Conservation (phyloP, 1,284 basidiomycete genomes). For the Apiotrichum mycotoxinovorans region DNA sequence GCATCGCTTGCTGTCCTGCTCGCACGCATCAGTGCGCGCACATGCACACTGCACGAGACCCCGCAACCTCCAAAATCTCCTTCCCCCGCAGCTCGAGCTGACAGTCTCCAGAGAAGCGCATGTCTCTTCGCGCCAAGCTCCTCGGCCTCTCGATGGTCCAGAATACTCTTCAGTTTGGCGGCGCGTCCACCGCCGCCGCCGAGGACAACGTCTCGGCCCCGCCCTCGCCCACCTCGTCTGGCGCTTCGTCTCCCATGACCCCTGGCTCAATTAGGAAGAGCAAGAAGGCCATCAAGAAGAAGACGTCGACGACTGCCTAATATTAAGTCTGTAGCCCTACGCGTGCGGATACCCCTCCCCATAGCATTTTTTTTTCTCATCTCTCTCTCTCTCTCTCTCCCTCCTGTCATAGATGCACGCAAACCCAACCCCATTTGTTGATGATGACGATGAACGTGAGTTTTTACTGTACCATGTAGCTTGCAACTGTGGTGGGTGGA, state of each 20-base stretch:
- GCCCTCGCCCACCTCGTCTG: slow-evolving; percentile 4
- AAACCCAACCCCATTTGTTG: not conserved
- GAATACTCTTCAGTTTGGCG: slow-evolving; percentile 1
- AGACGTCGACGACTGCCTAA: not conserved
- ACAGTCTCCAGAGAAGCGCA: slow-evolving; percentile 15
- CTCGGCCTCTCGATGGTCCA: slow-evolving; percentile 18
- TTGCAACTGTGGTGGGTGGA: not conserved
- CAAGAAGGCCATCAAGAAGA: slow-evolving; percentile 7
- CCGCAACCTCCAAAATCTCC: no score
- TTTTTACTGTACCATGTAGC: no score
- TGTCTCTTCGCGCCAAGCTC: slow-evolving; percentile 21
- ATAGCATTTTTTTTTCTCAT: no score
- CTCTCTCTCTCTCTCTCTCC: no score
- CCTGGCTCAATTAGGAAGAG: not conserved
- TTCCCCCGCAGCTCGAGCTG: no score
- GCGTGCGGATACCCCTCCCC: slow-evolving; percentile 1
- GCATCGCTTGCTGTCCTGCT: not conserved
- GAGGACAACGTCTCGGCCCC: not conserved
- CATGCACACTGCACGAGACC: not conserved
- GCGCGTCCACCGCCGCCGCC: not conserved
- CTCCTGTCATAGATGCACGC: slow-evolving; percentile 1
- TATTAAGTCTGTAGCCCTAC: slow-evolving; percentile 2
- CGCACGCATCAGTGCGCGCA: not conserved
- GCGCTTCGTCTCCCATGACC: slow-evolving; percentile 6
- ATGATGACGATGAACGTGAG: not conserved